phyloP scores from a whole-genome alignment of 2,329 filamentous ascomycete genomes.

The Trichoderma breve region DNA sequence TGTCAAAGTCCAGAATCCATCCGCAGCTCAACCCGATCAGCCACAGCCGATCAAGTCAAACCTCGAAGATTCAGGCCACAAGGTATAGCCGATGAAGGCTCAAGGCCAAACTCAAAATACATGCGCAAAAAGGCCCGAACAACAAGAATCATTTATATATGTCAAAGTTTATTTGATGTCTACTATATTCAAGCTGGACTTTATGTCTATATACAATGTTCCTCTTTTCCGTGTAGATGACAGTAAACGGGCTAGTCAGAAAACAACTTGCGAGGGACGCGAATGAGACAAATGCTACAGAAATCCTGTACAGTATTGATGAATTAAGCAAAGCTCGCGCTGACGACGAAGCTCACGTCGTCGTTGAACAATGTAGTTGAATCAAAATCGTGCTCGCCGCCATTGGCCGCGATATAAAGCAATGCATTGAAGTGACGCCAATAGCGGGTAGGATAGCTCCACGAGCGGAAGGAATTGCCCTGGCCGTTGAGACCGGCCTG shows the following conservation, averaged over 20 bases:
- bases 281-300: background rate
- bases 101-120: background rate
- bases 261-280: background rate
- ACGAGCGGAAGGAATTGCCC: background rate
- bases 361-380: background rate
- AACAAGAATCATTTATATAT: background rate
- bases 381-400: background rate
- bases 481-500: slow-evolving; percentile 7
- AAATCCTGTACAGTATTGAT: background rate
- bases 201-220: background rate
- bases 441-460: slow-evolving; percentile 6
- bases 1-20: too few relatives aligned
- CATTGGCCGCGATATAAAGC: background rate
- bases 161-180: background rate
- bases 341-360: slow-evolving; percentile 7
- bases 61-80: background rate
- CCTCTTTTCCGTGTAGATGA: background rate
- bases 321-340: background rate
- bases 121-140: background rate
- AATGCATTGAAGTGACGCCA: background rate
- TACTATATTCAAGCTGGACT: background rate
- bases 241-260: background rate
- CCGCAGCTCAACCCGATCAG: too few relatives aligned
- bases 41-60: too few relatives aligned
- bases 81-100: background rate